Percentiles rank a stretch among this genome's conserved stretches.
phyloP scores from a whole-genome alignment of 2,329 filamentous ascomycete species.

The Dactylellina cionopaga region DNA sequence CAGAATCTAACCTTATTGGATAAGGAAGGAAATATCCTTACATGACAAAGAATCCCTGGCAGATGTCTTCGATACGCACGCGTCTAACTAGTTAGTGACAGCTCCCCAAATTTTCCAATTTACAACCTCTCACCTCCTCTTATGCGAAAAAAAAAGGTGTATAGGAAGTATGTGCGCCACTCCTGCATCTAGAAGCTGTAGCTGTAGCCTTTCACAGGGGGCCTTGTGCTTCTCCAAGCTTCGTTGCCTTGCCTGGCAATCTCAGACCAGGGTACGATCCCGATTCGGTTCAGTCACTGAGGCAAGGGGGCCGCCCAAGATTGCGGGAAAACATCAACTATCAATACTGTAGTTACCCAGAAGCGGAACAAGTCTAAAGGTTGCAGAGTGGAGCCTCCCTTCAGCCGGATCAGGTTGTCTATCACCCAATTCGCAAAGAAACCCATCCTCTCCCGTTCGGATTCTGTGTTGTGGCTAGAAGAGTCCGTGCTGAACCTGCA shows the following conservation, averaged over 20 bases:
- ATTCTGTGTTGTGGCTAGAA: conserved; percentile 30
- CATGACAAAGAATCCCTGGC: conserved; percentile 22
- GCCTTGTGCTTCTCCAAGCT: conserved; percentile 13
- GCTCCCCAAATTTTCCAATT: conserved; percentile 16
- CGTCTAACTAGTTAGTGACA: conserved; percentile 18
- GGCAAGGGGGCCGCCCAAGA: conserved; percentile 36
- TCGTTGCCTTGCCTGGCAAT: conserved; percentile 47
- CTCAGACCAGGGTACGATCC: conserved; percentile 34
- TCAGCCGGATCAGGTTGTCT: conserved; percentile 9
- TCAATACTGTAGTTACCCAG: conserved; percentile 13
- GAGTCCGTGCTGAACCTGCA: neutral
- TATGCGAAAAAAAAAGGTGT: conserved; percentile 9
- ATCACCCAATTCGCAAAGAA: no score
- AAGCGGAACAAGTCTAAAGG: conserved; percentile 9
- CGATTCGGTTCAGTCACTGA: conserved; percentile 22
- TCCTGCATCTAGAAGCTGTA: conserved; percentile 24
- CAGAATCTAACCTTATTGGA: neutral
- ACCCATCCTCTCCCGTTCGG: no score
- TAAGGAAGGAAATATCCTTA: conserved; percentile 27
- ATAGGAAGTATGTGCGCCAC: conserved; percentile 13
- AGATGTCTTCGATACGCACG: conserved; percentile 19
- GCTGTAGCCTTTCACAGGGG: conserved; percentile 34
- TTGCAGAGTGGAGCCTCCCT: neutral
- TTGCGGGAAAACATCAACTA: conserved; percentile 31
- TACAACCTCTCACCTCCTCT: conserved; percentile 19